These are phyloP conservation scores for Fusarium sp. DNA, from an alignment of 2,329 filamentous ascomycete species.

Conservation along the genomic window DNA sequence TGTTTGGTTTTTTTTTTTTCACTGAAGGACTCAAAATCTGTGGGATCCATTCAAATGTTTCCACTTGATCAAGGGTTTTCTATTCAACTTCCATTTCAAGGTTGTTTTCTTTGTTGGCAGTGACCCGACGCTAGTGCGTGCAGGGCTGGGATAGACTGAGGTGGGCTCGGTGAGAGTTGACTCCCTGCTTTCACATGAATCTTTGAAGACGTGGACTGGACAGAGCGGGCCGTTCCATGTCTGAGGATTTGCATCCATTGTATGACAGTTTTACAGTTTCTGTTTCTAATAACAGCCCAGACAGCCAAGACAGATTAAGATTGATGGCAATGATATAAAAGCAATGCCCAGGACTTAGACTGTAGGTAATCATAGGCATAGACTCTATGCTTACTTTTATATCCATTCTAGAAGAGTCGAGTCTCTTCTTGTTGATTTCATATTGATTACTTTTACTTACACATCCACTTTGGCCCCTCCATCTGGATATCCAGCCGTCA, in stretches of 20 bases:
- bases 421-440: conserved; percentile 2
- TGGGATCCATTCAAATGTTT: conserved; percentile 22
- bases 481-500: conserved; percentile 5
- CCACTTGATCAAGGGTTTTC: conserved; percentile 21
- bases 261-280: conserved; percentile 7
- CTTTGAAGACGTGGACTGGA: conserved; percentile 9
- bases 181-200: conserved; percentile 23
- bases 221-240: conserved; percentile 39
- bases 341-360: not conserved
- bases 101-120: conserved; percentile 37
- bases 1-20: not conserved
- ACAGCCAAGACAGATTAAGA: conserved; percentile 6
- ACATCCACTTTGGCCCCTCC: conserved; percentile 18
- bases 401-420: conserved; percentile 6
- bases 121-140: conserved; percentile 23
- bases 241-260: conserved; percentile 12
- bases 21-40: not conserved
- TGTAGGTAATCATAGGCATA: not conserved
- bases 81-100: conserved; percentile 19
- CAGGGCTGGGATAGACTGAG: conserved; percentile 11
- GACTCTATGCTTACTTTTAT: not conserved
- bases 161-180: conserved; percentile 1
- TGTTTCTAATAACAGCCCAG: not conserved
- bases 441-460: conserved; percentile 17
- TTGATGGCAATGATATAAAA: conserved; percentile 6